These are phyloP conservation scores for Beauveria pseudobassiana DNA, from an alignment of 2,329 filamentous ascomycete species.

Conservation along the genomic window DNA sequence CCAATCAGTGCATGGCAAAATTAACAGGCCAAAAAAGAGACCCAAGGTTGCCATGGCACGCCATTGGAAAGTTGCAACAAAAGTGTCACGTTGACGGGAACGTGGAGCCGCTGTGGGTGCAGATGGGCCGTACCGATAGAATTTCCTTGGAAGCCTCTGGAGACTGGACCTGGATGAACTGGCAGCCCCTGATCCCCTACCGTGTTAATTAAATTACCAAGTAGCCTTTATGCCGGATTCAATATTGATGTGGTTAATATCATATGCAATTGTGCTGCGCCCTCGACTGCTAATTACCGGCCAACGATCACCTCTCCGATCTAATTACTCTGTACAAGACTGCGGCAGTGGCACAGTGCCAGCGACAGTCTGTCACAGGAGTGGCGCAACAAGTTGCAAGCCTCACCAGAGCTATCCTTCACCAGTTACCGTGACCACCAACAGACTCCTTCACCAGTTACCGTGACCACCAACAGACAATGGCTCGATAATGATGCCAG, in stretches of 20 bases:
- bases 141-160: background rate
- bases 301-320: background rate
- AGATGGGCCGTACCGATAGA: slow-evolving; percentile 9
- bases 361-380: too few relatives aligned
- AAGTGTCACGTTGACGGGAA: background rate
- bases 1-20: background rate
- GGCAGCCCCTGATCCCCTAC: background rate
- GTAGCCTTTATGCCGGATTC: too few relatives aligned
- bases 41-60: background rate
- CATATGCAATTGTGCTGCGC: background rate
- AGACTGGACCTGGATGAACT: too few relatives aligned
- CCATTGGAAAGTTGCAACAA: background rate
- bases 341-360: too few relatives aligned
- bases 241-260: too few relatives aligned
- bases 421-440: too few relatives aligned
- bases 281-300: background rate
- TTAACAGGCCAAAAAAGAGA: background rate
- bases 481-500: too few relatives aligned
- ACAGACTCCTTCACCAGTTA: too few relatives aligned
- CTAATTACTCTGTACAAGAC: too few relatives aligned
- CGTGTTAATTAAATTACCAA: background rate
- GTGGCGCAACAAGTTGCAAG: too few relatives aligned
- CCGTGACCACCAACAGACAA: too few relatives aligned
- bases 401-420: too few relatives aligned
- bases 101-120: slow-evolving; percentile 8